Base-by-base conservation (phyloP, 139 green algal genomes). In the Cymbomonas tetramitiformis region DNA sequence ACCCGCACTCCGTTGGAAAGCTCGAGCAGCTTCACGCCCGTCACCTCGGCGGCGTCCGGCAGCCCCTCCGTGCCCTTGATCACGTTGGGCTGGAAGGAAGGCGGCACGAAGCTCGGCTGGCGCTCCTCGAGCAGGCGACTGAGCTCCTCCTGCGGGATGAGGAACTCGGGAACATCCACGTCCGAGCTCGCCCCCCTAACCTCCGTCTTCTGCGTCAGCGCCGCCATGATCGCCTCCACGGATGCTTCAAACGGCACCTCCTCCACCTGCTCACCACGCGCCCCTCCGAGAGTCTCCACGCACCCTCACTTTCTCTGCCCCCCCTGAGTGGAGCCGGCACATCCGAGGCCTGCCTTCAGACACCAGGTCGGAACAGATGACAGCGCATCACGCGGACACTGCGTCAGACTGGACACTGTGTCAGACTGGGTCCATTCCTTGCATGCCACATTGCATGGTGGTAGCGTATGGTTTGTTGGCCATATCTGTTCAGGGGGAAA, bases 1-100 rank as follows among this genome's bases (percentile, higher is more conserved):
- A 98, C 39, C 5, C 55, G 30, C 25, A 97, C 82, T 46, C 91
- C 91, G 71, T 98, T 98, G 56, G 66, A 83, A 33, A 98, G 78
- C 1, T 74, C 69, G 6, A 82, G 75, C 71, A 90, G 86, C 38
- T 86, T 70, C 49, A 96, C 71, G 51, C 83, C 81, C 10, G 70
- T 84, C 56, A 39, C 38, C 49, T 61, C 55, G 31, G 60, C 55
- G 33, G 32, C 21, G 12, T 12, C 36, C 12, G 36, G 36, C 12
- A 21, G 12, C 15, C 12, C 15, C 36, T 21, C 36, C 12, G 36
- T 21, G 12, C 12, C 36, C 36, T 12, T 15, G 12, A 21, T 15
- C 36, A 21, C 36, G 36, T 15, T 12, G 12, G 36, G 15, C 36
- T 53, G 9, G 25, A 58, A 51, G 23, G 54, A 64, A 8, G 86